Conservation (phyloP, 495 filamentous ascomycete genomes). For the Diplogelasinospora grovesii region DNA sequence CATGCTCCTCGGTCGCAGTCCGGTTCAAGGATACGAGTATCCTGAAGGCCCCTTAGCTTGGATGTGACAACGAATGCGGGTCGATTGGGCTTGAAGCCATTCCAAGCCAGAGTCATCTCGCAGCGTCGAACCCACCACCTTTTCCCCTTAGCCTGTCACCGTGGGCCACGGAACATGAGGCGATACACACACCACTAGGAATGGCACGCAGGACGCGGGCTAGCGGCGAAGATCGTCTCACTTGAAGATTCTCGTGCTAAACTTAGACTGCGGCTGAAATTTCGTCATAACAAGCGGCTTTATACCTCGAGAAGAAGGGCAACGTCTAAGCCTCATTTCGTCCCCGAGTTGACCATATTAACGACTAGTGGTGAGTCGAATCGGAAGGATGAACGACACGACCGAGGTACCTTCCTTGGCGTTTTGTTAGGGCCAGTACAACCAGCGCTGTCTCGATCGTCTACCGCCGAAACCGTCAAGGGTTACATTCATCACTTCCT, state of each 20-base stretch:
- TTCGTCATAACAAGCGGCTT: slow-evolving; percentile 1
- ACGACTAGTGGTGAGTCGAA: slow-evolving; percentile 1
- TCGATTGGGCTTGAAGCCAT: slow-evolving; percentile 3
- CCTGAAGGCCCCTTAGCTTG: not conserved
- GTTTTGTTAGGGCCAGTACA: not conserved
- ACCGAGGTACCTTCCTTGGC: not conserved
- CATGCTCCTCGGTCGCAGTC: not conserved
- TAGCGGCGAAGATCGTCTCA: slow-evolving; percentile 9
- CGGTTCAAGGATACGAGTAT: slow-evolving; percentile 1
- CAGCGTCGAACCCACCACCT: not conserved
- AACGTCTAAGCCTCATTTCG: slow-evolving; percentile 9
- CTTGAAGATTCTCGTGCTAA: slow-evolving; percentile 11
- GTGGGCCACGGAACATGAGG: no score
- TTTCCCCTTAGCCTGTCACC: no score
- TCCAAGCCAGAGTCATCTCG: slow-evolving; percentile 2
- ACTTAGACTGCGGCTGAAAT: slow-evolving; percentile 18
- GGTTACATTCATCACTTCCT: slow-evolving; percentile 8
- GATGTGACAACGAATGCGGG: not conserved
- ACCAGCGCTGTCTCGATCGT: slow-evolving; percentile 6
- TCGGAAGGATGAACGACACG: slow-evolving; percentile 1
- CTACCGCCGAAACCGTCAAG: slow-evolving; percentile 8
- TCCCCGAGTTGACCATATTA: slow-evolving; percentile 5
- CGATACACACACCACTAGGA: slow-evolving; percentile 6
- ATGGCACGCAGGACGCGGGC: slow-evolving; percentile 3
- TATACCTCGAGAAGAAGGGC: slow-evolving; percentile 1